Evolutionary conservation across 768 basidiomycete species (phyloP), one percentile per base, ranked within the genome.

Genomic region (Ephemerocybe angulata): DNA sequence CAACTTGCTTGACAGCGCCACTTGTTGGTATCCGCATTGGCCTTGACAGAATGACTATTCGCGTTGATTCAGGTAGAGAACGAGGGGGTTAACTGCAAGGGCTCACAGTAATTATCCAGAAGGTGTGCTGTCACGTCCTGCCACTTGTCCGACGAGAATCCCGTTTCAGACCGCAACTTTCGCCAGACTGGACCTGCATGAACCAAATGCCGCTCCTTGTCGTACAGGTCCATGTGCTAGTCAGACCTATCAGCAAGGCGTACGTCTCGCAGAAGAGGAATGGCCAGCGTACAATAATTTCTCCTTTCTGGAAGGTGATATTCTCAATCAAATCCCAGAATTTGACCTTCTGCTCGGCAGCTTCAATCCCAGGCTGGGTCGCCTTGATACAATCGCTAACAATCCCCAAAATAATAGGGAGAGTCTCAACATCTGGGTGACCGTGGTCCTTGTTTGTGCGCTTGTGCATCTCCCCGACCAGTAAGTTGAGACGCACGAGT

Each of bases 261-360:
- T 19, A 12, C 3, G 43, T 33, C 37, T 22, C 19, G 30, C 28
- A 57, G 52, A 13, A 6, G 30, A 40, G 42, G 29, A 33, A 11
- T 27, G 40, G 4, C n/a, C 22, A 3, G 70, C 85, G 56, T 63
- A 91, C 92, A 33, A 93, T 85, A 17, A 94, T 83, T 67, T 95
- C 92, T 24, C 88, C 92, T 58, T 79, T 84, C 63, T 84, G 83
- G 62, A 84, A 90, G 12, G 82, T 69, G 47, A 96, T 65, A 61
- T 80, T 86, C 71, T 95, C 90, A 59, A 83, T 84, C 2, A 95
- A 72, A 50, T 76, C 84, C 86, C 88, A 90, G 56, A 92, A 86
- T 64, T 92, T 93, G 60, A 94, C 93, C 66, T 93, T 93, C 58
- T 83, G 80, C 65, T 95, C 93, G 1, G 93, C 90, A n/a, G 86